Evolutionary conservation across 1,284 basidiomycete species (phyloP), one percentile per base, ranked within the genome.

Genomic region (Cutaneotrichosporon sp.): DNA sequence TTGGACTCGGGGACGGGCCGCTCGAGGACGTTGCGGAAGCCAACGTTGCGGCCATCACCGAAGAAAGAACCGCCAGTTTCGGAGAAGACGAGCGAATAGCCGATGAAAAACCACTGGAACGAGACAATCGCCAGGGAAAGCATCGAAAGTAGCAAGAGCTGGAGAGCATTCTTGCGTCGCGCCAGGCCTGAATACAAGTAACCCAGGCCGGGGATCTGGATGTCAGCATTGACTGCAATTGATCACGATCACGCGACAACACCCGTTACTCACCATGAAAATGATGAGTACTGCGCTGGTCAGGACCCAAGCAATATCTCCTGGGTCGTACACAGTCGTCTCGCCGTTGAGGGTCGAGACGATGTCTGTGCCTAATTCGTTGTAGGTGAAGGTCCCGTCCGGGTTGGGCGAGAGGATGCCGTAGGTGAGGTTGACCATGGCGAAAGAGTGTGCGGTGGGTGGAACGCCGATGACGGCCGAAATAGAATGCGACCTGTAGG

Each of bases 51-150:
- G 11, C 90, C 82, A 67, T 89, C 82, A 10, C 89, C 89, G 57
- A 89, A 87, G 76, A 84, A 89, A 3, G 68, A 64, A 58, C 83
- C 83, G 14, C 84, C 90, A 0, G 88, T 86, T 13, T 86, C 82
- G 5, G 89, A 90, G 76, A 92, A 92, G 4, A 90, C 89, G 40
- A 92, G 82, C 1, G 88, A 89, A 80, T 92, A 92, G 18, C 90
- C 90, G 86, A 89, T 89, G 79, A 90, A 89, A 78, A 88, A 92
- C 91, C 91, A 94, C 75, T 95, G 92, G 82, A 97, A 90, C 1
- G 79, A 81, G 38, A 81, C 77, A 69, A 94, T 89, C 65, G 88
- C 88, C 69, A 93, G 83, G 3, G 90, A 89, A 68, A 90, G 89
- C 72, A 85, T 76, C 13, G 82, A 81, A 52, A 85, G 77, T 70